Evolutionary conservation across 352 stramenopile species (phyloP), one percentile per base, ranked within the genome.

Genomic region (Globisporangium iwayamae): DNA sequence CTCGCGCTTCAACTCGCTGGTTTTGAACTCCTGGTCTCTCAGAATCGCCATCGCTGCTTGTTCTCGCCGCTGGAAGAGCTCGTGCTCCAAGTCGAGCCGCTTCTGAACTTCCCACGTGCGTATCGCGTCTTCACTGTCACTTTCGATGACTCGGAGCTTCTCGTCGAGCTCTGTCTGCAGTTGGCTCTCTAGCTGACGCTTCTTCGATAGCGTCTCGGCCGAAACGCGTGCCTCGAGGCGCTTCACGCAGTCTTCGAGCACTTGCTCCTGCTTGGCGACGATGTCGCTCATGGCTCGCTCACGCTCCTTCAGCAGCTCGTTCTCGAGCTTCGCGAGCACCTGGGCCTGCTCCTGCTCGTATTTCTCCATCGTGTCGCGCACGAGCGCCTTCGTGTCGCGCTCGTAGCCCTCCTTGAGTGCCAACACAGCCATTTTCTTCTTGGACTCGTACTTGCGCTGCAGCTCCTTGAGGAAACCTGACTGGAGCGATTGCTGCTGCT

Each of bases 391-490:
- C 2, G 79, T 85, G 38, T 90, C 75, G 20, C 62, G 69, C 47
- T 90, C 79, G 54, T 73, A 79, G n/a, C 69, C 66, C 22, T 87
- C 80, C 46, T 74, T 76, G 32, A 89, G 46, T 10, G 59, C 50
- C 46, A 88, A 65, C 3, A 90, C 54, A 32, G 70, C 60, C 70
- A 88, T 69, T 34, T 81, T 75, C 57, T 87, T 85, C 59, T 83
- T 87, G 7, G 79, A 88, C 46, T 85, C 75, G 41, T 81, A 90
- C 62, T 86, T 85, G 48, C 77, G 79, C 61, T 81, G 73, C 34
- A 90, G 65, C 22, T 90, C 78, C 54, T 79, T 72, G 43, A 90
- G 52, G 34, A 83, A 81, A 10, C 56, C 13, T 0, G 32, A 34
- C 53, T 84, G 77, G 46, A 69, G 71, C 32, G 68, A 47, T 2